Evolutionary conservation across 1,284 basidiomycete species (phyloP).

Genomic region (Naganishia cerealis): DNA sequence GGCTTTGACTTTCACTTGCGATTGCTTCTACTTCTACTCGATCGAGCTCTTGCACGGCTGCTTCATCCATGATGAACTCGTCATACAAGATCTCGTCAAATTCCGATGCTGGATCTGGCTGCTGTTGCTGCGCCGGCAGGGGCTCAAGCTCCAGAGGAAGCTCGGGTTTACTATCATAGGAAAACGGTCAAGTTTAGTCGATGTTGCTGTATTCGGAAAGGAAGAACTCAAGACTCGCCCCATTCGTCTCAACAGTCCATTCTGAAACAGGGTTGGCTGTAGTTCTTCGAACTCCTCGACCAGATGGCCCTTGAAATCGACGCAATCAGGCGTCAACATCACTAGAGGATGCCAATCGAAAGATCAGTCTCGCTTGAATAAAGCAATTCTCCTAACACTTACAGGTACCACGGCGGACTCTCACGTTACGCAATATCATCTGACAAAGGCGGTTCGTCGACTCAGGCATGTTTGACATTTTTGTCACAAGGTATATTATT

Average conservation of each 20-base stretch:
- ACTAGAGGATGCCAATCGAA: slow-evolving; percentile 35
- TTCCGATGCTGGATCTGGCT: not conserved
- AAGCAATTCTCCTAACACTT: slow-evolving; percentile 19
- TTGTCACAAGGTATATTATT: too few species aligned
- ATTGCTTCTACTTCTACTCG: slow-evolving; percentile 23
- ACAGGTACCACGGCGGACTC: slow-evolving; percentile 40
- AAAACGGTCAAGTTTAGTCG: not conserved
- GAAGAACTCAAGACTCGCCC: slow-evolving; percentile 33
- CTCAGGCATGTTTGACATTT: not conserved
- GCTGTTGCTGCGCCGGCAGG: not conserved
- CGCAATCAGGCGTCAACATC: slow-evolving; percentile 46
- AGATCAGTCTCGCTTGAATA: too few species aligned
- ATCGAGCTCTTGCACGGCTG: slow-evolving; percentile 21
- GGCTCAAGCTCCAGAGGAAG: slow-evolving; percentile 20
- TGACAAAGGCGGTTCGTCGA: slow-evolving; percentile 29
- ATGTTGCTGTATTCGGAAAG: not conserved
- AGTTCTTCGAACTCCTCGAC: slow-evolving; percentile 45
- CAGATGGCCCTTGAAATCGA: slow-evolving; percentile 42
- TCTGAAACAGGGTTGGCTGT: slow-evolving; percentile 45
- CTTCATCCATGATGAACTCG: slow-evolving; percentile 21
- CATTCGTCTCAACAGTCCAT: slow-evolving; percentile 36
- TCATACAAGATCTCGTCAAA: slow-evolving; percentile 6
- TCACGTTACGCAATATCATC: slow-evolving; percentile 48
- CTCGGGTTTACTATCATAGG: slow-evolving; percentile 20
- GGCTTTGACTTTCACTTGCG: slow-evolving; percentile 1